Conservation (phyloP, 805 yeast genomes). For the Hagleromyces aurorensis region DNA sequence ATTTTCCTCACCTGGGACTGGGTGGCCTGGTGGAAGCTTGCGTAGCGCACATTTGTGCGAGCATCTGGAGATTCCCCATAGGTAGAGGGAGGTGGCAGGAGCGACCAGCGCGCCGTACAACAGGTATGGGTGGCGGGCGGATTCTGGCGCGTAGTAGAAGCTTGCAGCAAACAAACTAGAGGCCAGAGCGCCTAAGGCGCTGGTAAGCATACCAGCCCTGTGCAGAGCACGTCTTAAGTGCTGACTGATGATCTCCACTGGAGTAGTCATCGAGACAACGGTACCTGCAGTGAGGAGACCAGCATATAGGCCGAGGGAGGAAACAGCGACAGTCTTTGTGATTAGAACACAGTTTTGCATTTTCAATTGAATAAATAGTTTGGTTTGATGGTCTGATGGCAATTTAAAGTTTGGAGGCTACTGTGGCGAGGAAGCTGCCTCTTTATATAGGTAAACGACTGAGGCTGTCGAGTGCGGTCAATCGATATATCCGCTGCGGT, state of each 20-base stretch:
- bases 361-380: not conserved
- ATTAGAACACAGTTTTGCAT: slow-evolving; percentile 46
- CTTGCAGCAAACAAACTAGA: slow-evolving; percentile 46
- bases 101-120: slow-evolving; percentile 42
- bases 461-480: no score
- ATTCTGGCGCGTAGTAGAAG: slow-evolving; percentile 44
- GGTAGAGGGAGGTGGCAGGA: slow-evolving; percentile 16
- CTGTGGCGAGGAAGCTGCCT: not conserved
- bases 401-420: not conserved
- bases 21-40: slow-evolving; percentile 10
- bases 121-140: slow-evolving; percentile 65
- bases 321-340: slow-evolving; percentile 57
- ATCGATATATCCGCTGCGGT: no score
- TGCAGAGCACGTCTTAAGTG: slow-evolving; percentile 15
- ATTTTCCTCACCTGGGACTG: slow-evolving; percentile 7
- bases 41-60: slow-evolving; percentile 8
- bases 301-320: slow-evolving; percentile 59
- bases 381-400: not conserved
- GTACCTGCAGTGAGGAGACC: slow-evolving; percentile 36
- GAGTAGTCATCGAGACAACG: slow-evolving; percentile 27
- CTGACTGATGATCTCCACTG: slow-evolving; percentile 12
- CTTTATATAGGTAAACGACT: no score
- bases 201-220: slow-evolving; percentile 17
- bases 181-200: slow-evolving; percentile 40
- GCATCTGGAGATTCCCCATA: slow-evolving; percentile 13